These are phyloP conservation scores for Phoenix dactylifera DNA, from an alignment of 176 grass and related monocot species.

Conservation along the genomic window DNA sequence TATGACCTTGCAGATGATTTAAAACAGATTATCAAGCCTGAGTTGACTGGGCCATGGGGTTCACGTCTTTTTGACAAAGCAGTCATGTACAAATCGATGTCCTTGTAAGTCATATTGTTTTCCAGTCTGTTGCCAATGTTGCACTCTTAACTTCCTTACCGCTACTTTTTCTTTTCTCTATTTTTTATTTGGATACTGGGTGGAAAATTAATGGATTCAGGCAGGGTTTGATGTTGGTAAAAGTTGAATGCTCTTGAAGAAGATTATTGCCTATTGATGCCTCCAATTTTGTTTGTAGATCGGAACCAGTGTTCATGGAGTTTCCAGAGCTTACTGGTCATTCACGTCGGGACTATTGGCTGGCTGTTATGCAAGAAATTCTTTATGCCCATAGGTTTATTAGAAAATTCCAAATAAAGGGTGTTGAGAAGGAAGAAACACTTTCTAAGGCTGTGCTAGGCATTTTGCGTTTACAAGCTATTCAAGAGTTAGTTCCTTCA, in stretches of 20 bases:
- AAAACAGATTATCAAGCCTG: conserved; percentile 90
- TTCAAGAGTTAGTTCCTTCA: conserved; percentile 50
- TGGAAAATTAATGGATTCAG: no score
- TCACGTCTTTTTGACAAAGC: conserved; percentile 99
- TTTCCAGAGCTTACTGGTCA: conserved; percentile 90
- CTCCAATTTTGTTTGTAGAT: conserved; percentile 36
- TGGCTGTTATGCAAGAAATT: conserved; percentile 68
- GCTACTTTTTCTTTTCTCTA: no score
- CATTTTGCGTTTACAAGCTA: conserved; percentile 75
- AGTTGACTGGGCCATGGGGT: conserved; percentile 96
- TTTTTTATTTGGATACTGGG: no score
- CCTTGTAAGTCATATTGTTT: conserved; percentile 50
- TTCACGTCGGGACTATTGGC: conserved; percentile 91
- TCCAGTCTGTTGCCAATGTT: conserved; percentile 5
- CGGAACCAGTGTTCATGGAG: conserved; percentile 85
- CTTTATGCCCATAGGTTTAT: conserved; percentile 77
- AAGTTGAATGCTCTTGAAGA: no score
- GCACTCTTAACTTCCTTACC: not conserved
- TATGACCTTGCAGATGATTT: conserved; percentile 96
- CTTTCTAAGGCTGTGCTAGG: conserved; percentile 59
- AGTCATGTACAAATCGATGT: conserved; percentile 88
- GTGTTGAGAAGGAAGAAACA: conserved; percentile 74
- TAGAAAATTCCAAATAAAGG: conserved; percentile 55
- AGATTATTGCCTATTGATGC: no score
- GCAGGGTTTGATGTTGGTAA: no score